These are phyloP conservation scores for Ormosia semicastrata DNA, from an alignment of 306 rosid species.

Conservation along the genomic window DNA sequence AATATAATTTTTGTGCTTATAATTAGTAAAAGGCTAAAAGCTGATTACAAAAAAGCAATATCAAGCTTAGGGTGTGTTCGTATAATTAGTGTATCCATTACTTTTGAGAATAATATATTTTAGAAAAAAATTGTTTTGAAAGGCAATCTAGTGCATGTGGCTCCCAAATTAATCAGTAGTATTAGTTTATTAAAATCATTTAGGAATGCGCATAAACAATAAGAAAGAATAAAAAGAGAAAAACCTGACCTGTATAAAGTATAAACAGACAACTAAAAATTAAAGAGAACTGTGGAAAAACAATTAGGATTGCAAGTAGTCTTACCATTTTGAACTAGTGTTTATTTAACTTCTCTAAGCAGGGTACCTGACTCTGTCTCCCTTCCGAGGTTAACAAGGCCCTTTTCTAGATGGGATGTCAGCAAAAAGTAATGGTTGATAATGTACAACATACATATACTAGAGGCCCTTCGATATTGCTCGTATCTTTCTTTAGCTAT, in stretches of 20 bases:
- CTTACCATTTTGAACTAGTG: constrained; percentile 17
- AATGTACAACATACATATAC: not conserved
- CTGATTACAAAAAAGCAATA: not conserved
- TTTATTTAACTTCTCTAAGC: not conserved
- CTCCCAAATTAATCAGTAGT: not conserved
- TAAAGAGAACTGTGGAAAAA: not conserved
- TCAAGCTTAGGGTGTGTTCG: not conserved
- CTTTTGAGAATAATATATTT: not conserved
- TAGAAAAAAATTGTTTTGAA: not conserved
- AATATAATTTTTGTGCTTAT: not conserved
- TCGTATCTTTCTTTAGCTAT: not conserved
- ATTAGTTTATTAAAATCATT: not conserved
- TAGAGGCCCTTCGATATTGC: not conserved
- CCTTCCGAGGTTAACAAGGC: not conserved
- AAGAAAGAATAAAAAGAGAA: not conserved
- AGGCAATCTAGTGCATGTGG: not conserved
- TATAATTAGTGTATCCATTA: not conserved
- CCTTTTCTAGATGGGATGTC: not conserved
- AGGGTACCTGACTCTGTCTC: not conserved
- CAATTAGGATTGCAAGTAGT: not conserved
- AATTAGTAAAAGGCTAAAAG: not conserved
- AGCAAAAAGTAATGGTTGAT: constrained; percentile 3
- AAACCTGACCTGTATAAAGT: not conserved
- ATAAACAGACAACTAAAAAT: not conserved
- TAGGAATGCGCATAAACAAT: not conserved